Evolutionary conservation across 352 stramenopile species (phyloP).

Genomic region (Phytopythium vexans): DNA sequence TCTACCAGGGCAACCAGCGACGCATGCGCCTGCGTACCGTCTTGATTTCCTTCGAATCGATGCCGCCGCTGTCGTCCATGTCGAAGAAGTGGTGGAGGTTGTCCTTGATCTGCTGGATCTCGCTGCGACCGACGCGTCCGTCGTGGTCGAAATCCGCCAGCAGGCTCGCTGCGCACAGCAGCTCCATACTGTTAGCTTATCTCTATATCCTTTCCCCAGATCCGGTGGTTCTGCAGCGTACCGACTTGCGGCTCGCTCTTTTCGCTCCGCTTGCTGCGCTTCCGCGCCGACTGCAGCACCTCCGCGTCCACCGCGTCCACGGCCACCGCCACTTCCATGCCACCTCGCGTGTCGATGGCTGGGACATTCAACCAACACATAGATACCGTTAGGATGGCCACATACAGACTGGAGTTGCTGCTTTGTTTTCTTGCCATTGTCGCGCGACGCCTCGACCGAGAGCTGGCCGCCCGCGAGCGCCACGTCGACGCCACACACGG

Average conservation of each 20-base stretch:
- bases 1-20: background rate
- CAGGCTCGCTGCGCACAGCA: constrained; percentile 45
- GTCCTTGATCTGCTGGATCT: constrained; percentile 81
- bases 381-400: constrained; percentile 3
- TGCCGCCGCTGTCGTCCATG: constrained; percentile 67
- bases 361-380: background rate
- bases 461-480: too few relatives aligned
- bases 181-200: background rate
- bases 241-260: constrained; percentile 26
- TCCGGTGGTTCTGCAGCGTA: constrained; percentile 10
- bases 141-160: constrained; percentile 81
- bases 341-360: background rate
- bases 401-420: background rate
- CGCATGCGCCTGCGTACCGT: constrained; percentile 17
- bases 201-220: background rate
- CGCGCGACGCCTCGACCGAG: too few relatives aligned
- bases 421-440: too few relatives aligned
- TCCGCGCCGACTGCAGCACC: constrained; percentile 7
- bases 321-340: constrained; percentile 15
- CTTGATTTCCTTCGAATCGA: constrained; percentile 74
- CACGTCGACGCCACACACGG: background rate
- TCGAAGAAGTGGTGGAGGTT: constrained; percentile 81
- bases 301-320: constrained; percentile 6
- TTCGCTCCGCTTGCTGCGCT: constrained; percentile 12
- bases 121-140: constrained; percentile 59